Percentiles rank a stretch among this genome's conserved stretches.
phyloP scores from a whole-genome alignment of 2,329 filamentous ascomycete species.

The Sarocladium brachiariae region DNA sequence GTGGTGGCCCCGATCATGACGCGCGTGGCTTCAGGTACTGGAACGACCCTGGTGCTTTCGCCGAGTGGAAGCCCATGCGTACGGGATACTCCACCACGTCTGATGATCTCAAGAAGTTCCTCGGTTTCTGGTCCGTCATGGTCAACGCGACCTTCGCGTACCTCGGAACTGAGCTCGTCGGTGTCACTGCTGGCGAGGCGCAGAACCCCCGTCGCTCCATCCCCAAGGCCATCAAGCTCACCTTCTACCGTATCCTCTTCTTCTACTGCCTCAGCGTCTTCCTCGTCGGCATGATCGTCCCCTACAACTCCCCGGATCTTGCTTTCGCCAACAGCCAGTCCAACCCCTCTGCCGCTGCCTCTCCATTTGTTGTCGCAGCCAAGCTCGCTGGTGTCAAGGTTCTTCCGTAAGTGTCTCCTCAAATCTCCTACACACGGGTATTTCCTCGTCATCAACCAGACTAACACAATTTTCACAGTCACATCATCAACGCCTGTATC shows the following conservation, averaged over 20 bases:
- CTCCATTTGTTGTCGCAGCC: conserved; percentile 66
- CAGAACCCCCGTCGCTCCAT: conserved; percentile 52
- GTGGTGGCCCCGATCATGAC: conserved; percentile 53
- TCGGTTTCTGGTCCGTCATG: conserved; percentile 65
- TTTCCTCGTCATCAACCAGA: too few species aligned
- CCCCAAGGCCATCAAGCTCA: conserved; percentile 51
- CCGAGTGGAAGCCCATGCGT: conserved; percentile 22
- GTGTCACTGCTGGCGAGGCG: conserved; percentile 42
- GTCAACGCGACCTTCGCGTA: conserved; percentile 69
- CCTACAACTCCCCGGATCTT: conserved; percentile 58
- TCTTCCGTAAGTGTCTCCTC: neutral
- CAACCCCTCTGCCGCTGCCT: conserved; percentile 65
- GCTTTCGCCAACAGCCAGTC: conserved; percentile 55
- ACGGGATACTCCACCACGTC: conserved; percentile 60
- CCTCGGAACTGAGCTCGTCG: conserved; percentile 57
- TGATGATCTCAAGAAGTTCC: conserved; percentile 56
- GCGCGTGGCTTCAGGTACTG: conserved; percentile 67
- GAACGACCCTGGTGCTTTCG: conserved; percentile 63
- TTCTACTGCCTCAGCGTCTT: conserved; percentile 64
- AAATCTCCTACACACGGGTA: neutral
- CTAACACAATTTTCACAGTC: conserved; percentile 18
- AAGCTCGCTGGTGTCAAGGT: conserved; percentile 55
- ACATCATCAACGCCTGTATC: conserved; percentile 74
- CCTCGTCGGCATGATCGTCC: conserved; percentile 69
- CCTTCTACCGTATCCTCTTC: conserved; percentile 55